Conservation (phyloP, 2,329 filamentous ascomycete genomes). For the Talaromyces verruculosus region DNA sequence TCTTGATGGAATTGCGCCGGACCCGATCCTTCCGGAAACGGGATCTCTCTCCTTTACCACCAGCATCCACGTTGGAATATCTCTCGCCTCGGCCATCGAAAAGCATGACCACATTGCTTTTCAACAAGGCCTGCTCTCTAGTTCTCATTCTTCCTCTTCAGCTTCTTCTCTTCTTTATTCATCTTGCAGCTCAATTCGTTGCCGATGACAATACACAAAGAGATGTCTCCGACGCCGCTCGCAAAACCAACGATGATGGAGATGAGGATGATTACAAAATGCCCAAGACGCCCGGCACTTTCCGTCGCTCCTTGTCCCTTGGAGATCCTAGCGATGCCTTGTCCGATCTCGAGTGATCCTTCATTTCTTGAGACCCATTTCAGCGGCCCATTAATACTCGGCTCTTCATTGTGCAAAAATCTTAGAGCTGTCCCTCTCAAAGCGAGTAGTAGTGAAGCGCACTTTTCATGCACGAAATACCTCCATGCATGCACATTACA, state of each 20-base stretch:
- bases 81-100: constrained; percentile 45
- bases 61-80: constrained; percentile 63
- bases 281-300: constrained; percentile 33
- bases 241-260: constrained; percentile 22
- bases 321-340: constrained; percentile 10
- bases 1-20: constrained; percentile 3
- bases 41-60: constrained; percentile 66
- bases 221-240: constrained; percentile 12
- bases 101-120: constrained; percentile 62
- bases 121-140: constrained; percentile 74
- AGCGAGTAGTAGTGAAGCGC: background rate
- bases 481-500: background rate
- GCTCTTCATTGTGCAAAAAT: background rate
- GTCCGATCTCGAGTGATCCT: constrained; percentile 16
- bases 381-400: background rate
- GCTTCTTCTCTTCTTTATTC: constrained; percentile 74
- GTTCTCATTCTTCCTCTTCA: constrained; percentile 78
- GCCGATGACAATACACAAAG: constrained; percentile 32
- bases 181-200: constrained; percentile 74
- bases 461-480: background rate
- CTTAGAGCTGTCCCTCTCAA: background rate
- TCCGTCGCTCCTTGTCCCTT: constrained; percentile 7
- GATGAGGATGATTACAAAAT: constrained; percentile 42
- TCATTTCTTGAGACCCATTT: background rate
- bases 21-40: constrained; percentile 50